Evolutionary conservation across 768 basidiomycete genomes (phyloP).

Genomic region (Tylopilus vinaceipallidus): DNA sequence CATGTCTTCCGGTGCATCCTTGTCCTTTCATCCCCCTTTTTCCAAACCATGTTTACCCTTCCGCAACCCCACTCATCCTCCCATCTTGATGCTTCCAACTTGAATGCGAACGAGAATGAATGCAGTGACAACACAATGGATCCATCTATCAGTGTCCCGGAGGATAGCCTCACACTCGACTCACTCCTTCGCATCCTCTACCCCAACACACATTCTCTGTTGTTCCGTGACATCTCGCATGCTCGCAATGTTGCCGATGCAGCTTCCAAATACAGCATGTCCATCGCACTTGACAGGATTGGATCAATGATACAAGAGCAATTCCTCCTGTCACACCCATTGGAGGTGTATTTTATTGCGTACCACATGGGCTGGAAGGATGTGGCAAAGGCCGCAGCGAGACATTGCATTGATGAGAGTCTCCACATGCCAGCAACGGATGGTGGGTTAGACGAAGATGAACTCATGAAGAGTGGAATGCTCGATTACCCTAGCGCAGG

Average conservation of each 20-base stretch:
- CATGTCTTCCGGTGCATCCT: constrained; percentile 3
- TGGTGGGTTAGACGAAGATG: background rate
- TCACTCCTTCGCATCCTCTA: constrained; percentile 7
- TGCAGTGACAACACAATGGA: background rate
- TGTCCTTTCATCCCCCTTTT: constrained; percentile 1
- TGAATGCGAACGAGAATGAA: too few species aligned
- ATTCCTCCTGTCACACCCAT: background rate
- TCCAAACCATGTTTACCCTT: constrained; percentile 5
- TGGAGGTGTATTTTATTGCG: constrained; percentile 1
- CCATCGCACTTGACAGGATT: constrained; percentile 1
- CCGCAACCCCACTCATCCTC: background rate
- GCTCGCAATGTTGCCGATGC: constrained; percentile 1
- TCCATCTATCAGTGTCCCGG: background rate
- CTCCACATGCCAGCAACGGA: too few species aligned
- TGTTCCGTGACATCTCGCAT: background rate
- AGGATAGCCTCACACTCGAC: constrained; percentile 1
- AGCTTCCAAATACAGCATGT: constrained; percentile 4
- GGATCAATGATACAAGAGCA: background rate
- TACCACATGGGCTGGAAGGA: constrained; percentile 2
- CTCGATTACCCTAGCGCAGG: background rate
- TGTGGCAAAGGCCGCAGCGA: background rate
- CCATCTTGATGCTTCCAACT: too few species aligned
- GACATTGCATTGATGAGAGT: background rate
- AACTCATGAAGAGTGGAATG: background rate
- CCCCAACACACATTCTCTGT: background rate